phyloP scores from a whole-genome alignment of 345 rosid species.

The Erodium maritimum region DNA sequence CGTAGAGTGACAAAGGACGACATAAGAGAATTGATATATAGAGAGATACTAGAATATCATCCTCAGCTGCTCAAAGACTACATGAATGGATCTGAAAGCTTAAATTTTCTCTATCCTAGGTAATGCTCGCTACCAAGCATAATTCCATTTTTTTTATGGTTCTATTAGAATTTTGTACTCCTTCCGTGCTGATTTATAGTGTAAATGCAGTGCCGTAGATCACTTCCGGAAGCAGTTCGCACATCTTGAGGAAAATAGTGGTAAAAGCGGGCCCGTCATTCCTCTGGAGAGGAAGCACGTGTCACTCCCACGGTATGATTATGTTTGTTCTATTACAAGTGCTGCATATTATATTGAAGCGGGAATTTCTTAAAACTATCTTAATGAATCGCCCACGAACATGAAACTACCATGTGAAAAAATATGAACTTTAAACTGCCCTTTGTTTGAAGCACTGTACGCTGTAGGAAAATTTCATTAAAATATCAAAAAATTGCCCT shows the following conservation, averaged over 20 bases:
- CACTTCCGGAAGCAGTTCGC: constrained; percentile 92
- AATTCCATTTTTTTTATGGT: background rate
- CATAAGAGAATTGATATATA: constrained; percentile 65
- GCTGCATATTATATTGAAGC: too few relatives aligned
- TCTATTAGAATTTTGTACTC: background rate
- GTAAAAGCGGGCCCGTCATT: constrained; percentile 30
- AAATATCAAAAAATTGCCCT: too few relatives aligned
- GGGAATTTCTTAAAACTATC: too few relatives aligned
- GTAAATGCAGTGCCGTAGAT: constrained; percentile 68
- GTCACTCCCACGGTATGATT: constrained; percentile 43
- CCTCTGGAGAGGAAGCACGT: constrained; percentile 64
- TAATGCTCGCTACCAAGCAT: constrained; percentile 14
- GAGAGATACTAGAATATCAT: constrained; percentile 88
- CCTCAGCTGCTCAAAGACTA: constrained; percentile 33
- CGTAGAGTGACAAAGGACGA: constrained; percentile 84
- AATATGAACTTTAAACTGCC: too few relatives aligned
- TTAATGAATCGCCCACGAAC: too few relatives aligned
- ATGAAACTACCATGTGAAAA: too few relatives aligned
- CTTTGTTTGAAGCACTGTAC: too few relatives aligned
- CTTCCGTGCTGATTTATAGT: constrained; percentile 2
- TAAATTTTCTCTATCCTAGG: constrained; percentile 94
- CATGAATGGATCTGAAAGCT: constrained; percentile 60
- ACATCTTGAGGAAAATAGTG: constrained; percentile 78
- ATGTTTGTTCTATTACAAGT: too few relatives aligned
- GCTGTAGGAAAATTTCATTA: too few relatives aligned